phyloP scores from a whole-genome alignment of 176 grass and related monocot species.

The Pharus latifolius region DNA sequence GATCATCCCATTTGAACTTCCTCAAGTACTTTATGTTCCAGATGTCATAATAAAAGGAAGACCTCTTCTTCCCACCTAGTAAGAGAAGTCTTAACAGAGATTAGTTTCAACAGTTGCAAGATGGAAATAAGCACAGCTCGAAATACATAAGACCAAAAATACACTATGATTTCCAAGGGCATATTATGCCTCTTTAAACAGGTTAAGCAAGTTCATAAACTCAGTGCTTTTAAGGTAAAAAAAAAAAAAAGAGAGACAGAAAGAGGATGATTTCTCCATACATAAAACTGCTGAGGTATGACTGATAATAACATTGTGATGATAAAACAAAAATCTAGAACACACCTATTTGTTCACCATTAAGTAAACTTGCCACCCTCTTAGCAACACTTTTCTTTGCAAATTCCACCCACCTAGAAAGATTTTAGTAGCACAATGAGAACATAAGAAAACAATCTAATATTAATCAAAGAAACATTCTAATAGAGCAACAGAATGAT shows the following conservation, averaged over 20 bases:
- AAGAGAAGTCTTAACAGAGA: constrained; percentile 3
- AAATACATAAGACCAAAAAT: neutral
- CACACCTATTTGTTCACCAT: constrained; percentile 91
- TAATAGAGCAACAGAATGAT: neutral
- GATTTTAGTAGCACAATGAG: constrained; percentile 17
- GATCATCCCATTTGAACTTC: constrained; percentile 99
- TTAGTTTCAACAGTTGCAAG: neutral
- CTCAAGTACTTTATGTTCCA: constrained; percentile 97
- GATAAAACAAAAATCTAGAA: neutral
- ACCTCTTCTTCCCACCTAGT: constrained; percentile 80
- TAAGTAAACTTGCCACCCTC: constrained; percentile 80
- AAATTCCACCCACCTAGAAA: constrained; percentile 92
- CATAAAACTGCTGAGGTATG: neutral
- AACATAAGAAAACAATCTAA: neutral
- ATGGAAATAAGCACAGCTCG: neutral
- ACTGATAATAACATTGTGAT: neutral
- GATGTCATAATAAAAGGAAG: constrained; percentile 91
- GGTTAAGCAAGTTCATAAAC: neutral
- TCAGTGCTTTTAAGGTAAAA: neutral
- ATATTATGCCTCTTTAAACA: neutral
- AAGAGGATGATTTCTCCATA: neutral
- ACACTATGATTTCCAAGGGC: neutral
- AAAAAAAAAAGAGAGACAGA: neutral
- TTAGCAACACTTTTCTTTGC: constrained; percentile 79
- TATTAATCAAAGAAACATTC: neutral